Percentiles rank a stretch among this genome's conserved stretches.
Evolutionary conservation across 208 protist genomes (phyloP).

Genomic region (Leishmania tropica): DNA sequence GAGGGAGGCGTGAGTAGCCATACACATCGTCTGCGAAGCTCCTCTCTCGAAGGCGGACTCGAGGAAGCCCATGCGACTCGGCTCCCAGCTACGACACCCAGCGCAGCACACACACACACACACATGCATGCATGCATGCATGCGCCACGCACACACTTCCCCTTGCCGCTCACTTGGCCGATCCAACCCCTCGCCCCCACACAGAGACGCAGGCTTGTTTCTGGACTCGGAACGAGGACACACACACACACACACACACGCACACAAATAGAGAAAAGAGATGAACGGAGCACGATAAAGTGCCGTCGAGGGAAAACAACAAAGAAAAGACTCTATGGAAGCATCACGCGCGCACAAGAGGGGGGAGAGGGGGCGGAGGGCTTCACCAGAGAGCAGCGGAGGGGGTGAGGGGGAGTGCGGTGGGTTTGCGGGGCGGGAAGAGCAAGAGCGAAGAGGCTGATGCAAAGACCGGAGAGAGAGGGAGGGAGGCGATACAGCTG

Average conservation of each 20-base stretch:
- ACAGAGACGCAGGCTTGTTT: neutral
- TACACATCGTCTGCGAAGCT: neutral
- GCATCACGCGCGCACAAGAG: neutral
- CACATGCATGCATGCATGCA: neutral
- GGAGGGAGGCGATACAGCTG: too few species aligned
- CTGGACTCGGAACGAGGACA: neutral
- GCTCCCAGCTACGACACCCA: neutral
- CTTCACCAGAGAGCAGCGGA: neutral
- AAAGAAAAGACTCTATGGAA: neutral
- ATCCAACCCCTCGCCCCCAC: too few species aligned
- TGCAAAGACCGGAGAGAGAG: neutral
- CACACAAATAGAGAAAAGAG: neutral
- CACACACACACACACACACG: neutral
- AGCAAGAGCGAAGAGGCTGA: neutral
- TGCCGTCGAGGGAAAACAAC: neutral
- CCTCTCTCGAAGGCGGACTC: neutral
- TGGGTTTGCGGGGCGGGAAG: neutral
- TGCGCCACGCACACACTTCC: neutral
- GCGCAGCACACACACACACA: neutral
- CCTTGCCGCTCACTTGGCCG: too few species aligned
- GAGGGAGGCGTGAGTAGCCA: neutral
- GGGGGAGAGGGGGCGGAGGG: neutral
- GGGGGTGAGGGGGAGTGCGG: too few species aligned
- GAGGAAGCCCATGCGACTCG: neutral
- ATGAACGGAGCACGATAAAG: too few species aligned